Evolutionary conservation across 306 rosid genomes (phyloP).

Genomic region (Sphenostylis stenocarpa): DNA sequence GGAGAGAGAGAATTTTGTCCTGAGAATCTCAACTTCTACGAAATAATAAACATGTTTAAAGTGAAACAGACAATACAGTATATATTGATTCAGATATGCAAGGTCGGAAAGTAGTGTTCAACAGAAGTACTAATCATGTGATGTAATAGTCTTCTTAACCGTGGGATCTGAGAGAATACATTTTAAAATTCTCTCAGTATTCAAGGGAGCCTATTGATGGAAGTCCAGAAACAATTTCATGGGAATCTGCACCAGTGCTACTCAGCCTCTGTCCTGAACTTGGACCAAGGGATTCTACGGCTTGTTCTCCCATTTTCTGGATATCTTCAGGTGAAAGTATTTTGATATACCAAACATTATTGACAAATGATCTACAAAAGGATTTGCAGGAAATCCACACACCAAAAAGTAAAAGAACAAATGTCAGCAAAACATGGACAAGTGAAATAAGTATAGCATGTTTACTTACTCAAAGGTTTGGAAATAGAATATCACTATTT

Average conservation of each 20-base stretch:
- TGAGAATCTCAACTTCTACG: not conserved
- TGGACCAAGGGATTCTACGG: slow-evolving; percentile 58
- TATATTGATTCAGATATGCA: slow-evolving; percentile 20
- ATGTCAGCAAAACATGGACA: slow-evolving; percentile 26
- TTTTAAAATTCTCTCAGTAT: slow-evolving; percentile 40
- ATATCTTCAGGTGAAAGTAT: slow-evolving; percentile 84
- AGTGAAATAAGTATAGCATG: slow-evolving; percentile 12
- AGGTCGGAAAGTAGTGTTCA: slow-evolving; percentile 20
- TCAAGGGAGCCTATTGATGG: slow-evolving; percentile 65
- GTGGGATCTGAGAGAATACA: slow-evolving; percentile 31
- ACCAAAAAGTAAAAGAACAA: not conserved
- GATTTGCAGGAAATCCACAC: slow-evolving; percentile 19
- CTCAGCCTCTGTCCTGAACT: slow-evolving; percentile 57
- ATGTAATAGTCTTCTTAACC: slow-evolving; percentile 13
- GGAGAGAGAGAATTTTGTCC: not conserved
- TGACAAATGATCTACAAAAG: slow-evolving; percentile 70
- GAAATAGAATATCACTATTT: not conserved
- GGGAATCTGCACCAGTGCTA: slow-evolving; percentile 47
- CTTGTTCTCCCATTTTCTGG: slow-evolving; percentile 78
- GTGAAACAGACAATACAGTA: slow-evolving; percentile 31
- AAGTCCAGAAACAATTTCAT: slow-evolving; percentile 55
- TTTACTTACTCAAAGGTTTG: not conserved
- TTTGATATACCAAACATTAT: slow-evolving; percentile 84
- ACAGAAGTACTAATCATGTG: slow-evolving; percentile 31
- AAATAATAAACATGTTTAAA: slow-evolving; percentile 4